These are phyloP conservation scores for Hymenoscyphus fraxineus DNA, from an alignment of 2,329 filamentous ascomycete species.

Conservation along the genomic window DNA sequence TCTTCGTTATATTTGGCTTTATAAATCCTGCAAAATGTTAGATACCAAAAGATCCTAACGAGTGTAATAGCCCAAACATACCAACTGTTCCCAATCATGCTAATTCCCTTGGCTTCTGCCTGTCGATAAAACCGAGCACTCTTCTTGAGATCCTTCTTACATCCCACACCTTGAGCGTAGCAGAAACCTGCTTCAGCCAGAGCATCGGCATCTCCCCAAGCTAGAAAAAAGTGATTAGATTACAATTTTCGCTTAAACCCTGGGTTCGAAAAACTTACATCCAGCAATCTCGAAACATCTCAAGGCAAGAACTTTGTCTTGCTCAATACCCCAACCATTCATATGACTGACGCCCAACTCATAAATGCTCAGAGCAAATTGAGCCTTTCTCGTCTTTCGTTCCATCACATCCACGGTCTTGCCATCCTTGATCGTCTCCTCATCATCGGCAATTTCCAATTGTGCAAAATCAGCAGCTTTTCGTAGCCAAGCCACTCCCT, in stretches of 20 bases:
- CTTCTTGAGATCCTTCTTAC: conserved; percentile 94
- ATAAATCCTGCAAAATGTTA: conserved; percentile 68
- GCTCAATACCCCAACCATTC: conserved; percentile 96
- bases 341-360: conserved; percentile 95
- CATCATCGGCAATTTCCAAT: conserved; percentile 78
- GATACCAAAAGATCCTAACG: neutral
- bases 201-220: conserved; percentile 93
- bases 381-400: conserved; percentile 79
- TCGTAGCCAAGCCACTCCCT: conserved; percentile 87
- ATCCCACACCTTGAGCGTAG: conserved; percentile 88
- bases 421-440: conserved; percentile 60
- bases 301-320: conserved; percentile 82
- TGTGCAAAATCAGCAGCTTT: conserved; percentile 84
- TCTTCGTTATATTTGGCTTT: conserved; percentile 87
- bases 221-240: conserved; percentile 38
- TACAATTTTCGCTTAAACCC: conserved; percentile 16
- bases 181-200: conserved; percentile 93
- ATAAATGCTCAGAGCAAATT: conserved; percentile 93
- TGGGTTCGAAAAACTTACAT: conserved; percentile 47
- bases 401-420: conserved; percentile 64
- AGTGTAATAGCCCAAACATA: conserved; percentile 46
- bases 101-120: conserved; percentile 91
- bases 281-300: conserved; percentile 96
- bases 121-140: conserved; percentile 85
- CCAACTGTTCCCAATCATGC: conserved; percentile 98